phyloP scores from a whole-genome alignment of 1,284 basidiomycete species.

The Marasmius sp. region DNA sequence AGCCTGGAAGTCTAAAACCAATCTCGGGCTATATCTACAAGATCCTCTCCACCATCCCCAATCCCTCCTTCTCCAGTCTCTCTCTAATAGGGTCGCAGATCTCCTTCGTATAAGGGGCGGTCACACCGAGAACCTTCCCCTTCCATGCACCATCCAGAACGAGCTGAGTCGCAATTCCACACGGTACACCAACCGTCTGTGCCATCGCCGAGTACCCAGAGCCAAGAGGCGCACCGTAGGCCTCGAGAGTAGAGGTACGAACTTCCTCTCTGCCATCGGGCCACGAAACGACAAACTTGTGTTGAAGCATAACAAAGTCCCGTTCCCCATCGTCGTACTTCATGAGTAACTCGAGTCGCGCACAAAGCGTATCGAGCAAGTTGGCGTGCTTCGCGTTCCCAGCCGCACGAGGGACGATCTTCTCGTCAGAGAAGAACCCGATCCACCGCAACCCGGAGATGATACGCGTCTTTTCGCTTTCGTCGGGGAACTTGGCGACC shows the following conservation, averaged over 20 bases:
- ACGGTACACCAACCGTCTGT: constrained; percentile 87
- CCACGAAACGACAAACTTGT: constrained; percentile 92
- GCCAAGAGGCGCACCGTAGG: constrained; percentile 74
- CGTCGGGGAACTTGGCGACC: constrained; percentile 71
- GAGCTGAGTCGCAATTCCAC: constrained; percentile 89
- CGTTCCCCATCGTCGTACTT: constrained; percentile 89
- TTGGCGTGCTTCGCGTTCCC: constrained; percentile 1
- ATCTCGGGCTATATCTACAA: constrained; percentile 34
- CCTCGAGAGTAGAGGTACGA: constrained; percentile 90
- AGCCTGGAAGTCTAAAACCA: no score
- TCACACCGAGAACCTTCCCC: constrained; percentile 66
- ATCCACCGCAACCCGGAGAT: constrained; percentile 91
- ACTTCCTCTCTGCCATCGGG: constrained; percentile 83
- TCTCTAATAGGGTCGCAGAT: constrained; percentile 83
- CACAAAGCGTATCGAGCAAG: constrained; percentile 89
- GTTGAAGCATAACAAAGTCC: constrained; percentile 96
- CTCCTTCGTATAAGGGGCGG: constrained; percentile 87
- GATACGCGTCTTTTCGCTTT: constrained; percentile 72
- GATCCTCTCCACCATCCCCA: constrained; percentile 77
- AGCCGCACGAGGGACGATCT: constrained; percentile 63
- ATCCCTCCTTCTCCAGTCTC: constrained; percentile 79
- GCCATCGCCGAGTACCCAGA: constrained; percentile 93
- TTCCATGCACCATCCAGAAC: constrained; percentile 79
- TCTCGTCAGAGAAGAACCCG: constrained; percentile 83
- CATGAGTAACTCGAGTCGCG: constrained; percentile 89